Conservation (phyloP, 169 alveolate species). For the Eimeria falciformis region DNA sequence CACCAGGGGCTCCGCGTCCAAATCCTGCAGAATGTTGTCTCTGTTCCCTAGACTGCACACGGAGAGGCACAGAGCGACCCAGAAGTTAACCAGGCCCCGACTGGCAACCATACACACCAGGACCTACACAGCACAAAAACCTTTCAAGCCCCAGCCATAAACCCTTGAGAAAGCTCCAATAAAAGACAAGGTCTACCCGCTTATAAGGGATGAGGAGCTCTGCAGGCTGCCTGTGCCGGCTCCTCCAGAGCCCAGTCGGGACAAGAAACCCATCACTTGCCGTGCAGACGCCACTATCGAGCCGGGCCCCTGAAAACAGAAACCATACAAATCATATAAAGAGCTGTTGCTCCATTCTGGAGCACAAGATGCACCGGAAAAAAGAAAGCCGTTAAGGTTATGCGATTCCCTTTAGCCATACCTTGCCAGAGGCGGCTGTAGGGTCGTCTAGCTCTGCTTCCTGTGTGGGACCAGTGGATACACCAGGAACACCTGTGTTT, state of each 20-base stretch:
- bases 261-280: conserved; percentile 37
- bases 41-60: conserved; percentile 39
- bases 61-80: background rate
- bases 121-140: too few relatives aligned
- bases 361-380: background rate
- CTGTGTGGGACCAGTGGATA: background rate
- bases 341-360: too few relatives aligned
- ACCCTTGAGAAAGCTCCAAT: too few relatives aligned
- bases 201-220: background rate
- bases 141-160: too few relatives aligned
- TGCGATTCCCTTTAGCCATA: background rate
- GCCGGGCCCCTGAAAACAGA: background rate
- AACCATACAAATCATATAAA: too few relatives aligned
- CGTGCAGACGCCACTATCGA: background rate
- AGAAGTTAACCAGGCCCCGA: too few relatives aligned
- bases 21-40: background rate
- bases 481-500: background rate
- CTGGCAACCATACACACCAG: too few relatives aligned
- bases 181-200: background rate
- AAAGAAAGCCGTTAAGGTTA: background rate
- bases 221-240: background rate
- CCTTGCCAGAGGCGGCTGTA: conserved; percentile 1
- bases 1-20: conserved; percentile 56
- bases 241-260: background rate
- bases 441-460: background rate